These are phyloP conservation scores for Leucaena leucocephala DNA, from an alignment of 306 rosid genomes.

Conservation along the genomic window DNA sequence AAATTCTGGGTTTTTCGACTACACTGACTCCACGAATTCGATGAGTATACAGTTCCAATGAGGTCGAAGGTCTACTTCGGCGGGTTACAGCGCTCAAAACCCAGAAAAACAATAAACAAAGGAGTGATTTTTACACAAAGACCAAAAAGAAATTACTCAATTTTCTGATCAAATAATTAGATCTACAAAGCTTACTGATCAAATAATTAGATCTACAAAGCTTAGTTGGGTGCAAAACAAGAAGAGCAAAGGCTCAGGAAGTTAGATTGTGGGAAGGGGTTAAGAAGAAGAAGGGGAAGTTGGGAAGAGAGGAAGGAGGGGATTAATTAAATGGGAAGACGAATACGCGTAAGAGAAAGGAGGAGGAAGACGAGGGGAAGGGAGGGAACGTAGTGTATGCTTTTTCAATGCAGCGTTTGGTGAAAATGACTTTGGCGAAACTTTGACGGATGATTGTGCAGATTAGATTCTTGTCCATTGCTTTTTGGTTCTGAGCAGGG, in stretches of 20 bases:
- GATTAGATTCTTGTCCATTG: slow-evolving; percentile 53
- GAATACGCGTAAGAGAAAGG: slow-evolving; percentile 56
- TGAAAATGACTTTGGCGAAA: slow-evolving; percentile 53
- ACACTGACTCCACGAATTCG: background rate
- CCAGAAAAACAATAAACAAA: slow-evolving; percentile 20
- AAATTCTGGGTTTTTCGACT: slow-evolving; percentile 33
- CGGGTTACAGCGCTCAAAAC: background rate
- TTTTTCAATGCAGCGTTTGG: slow-evolving; percentile 36
- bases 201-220: slow-evolving; percentile 37
- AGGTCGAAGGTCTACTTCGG: background rate
- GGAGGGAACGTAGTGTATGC: slow-evolving; percentile 30
- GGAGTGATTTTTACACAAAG: background rate
- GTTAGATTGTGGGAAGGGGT: slow-evolving; percentile 41
- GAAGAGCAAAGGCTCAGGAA: slow-evolving; percentile 14
- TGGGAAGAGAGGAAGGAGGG: background rate
- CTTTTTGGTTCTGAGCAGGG: slow-evolving; percentile 16
- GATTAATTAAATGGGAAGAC: slow-evolving; percentile 25
- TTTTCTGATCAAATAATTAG: background rate
- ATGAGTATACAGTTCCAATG: background rate
- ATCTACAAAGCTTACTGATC: too few relatives aligned
- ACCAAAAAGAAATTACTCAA: background rate
- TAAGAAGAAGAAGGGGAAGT: slow-evolving; percentile 31
- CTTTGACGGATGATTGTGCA: slow-evolving; percentile 54
- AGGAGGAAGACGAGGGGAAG: background rate
- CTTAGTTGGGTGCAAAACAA: slow-evolving; percentile 10